Conservation (phyloP, 164 flowering plant species). For the Vitis labrusca region DNA sequence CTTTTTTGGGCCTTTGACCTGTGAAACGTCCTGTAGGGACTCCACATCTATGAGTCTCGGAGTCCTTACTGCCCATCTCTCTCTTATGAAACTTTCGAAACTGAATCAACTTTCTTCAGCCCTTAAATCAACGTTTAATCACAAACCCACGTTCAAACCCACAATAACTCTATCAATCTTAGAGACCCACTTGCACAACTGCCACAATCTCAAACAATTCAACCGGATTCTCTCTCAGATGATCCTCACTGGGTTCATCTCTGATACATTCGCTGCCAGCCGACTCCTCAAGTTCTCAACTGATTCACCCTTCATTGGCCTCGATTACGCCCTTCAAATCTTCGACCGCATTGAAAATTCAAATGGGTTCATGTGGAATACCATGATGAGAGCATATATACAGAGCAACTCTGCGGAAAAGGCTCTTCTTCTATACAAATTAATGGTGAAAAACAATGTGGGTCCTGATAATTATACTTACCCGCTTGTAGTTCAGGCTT, state of each 20-base stretch:
- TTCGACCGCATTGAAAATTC: slow-evolving; percentile 25
- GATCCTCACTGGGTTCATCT: slow-evolving; percentile 36
- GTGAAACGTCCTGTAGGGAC: no score
- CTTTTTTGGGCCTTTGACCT: no score
- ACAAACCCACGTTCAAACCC: slow-evolving; percentile 13
- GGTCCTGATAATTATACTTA: slow-evolving; percentile 39
- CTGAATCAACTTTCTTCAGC: slow-evolving; percentile 6
- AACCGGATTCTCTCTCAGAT: slow-evolving; percentile 42
- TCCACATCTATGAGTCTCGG: no score
- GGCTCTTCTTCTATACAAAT: slow-evolving; percentile 25
- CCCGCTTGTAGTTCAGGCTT: slow-evolving; percentile 41
- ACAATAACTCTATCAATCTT: slow-evolving; percentile 28
- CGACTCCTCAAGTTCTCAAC: slow-evolving; percentile 36
- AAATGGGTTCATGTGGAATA: slow-evolving; percentile 37
- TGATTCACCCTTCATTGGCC: slow-evolving; percentile 24
- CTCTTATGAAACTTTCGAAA: slow-evolving; percentile 6
- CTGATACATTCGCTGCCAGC: slow-evolving; percentile 42
- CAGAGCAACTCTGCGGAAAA: slow-evolving; percentile 16
- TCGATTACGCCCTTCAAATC: slow-evolving; percentile 24
- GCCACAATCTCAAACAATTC: slow-evolving; percentile 28
- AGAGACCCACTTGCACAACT: slow-evolving; percentile 26
- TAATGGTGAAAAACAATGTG: slow-evolving; percentile 22
- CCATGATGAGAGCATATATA: slow-evolving; percentile 35
- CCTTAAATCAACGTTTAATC: not conserved
- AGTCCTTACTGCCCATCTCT: no score